Evolutionary conservation across 805 yeast species (phyloP), one percentile per base, ranked within the genome.

Genomic region (Yueomyces sp.): DNA sequence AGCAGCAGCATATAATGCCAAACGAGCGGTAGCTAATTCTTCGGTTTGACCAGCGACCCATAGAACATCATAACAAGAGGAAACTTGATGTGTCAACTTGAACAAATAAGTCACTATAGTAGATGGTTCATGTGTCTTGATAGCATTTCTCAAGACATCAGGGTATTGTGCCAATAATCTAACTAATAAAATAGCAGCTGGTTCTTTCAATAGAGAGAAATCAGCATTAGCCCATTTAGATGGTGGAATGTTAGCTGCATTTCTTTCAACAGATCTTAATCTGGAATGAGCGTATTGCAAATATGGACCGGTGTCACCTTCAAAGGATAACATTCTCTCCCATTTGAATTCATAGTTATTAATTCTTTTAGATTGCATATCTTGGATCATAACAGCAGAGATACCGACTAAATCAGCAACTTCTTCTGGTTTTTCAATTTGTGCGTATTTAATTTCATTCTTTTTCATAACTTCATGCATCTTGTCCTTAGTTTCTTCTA

Each of bases 261-360:
- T 85, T 70, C 97, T 82, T 67, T 85, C 88, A 55, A 92, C 87
- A 5, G 96, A 87, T 67, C 94, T 77, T 61, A 92, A 77, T 67
- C 98, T 85, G 26, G 97, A 87, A 68, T 92, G 98, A 39, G 98
- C 97, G 60, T 92, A 92, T 67, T 92, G 98, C 63, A 92, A 74
- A 68, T 92, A 92, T 47, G 98, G 97, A 62, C 98, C 98, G 45
- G 98, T 92, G 67, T 92, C 98, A 67, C 98, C 98, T 72, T 92
- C 98, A 52, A 92, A 88, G 3, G 97, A 86, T 39, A 84, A 74
- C 96, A 92, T 92, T 71, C 98, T 83, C 56, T 85, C 86, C 98
- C 98, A 92, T 66, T 86, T 85, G 69, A 92, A 92, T 57, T 81
- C 85, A 69, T 92, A 92, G 69, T 92, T 90, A 72, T 90, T 87